These are phyloP conservation scores for Silene noctiflora DNA, from an alignment of 179 eudicot genomes.

Conservation along the genomic window DNA sequence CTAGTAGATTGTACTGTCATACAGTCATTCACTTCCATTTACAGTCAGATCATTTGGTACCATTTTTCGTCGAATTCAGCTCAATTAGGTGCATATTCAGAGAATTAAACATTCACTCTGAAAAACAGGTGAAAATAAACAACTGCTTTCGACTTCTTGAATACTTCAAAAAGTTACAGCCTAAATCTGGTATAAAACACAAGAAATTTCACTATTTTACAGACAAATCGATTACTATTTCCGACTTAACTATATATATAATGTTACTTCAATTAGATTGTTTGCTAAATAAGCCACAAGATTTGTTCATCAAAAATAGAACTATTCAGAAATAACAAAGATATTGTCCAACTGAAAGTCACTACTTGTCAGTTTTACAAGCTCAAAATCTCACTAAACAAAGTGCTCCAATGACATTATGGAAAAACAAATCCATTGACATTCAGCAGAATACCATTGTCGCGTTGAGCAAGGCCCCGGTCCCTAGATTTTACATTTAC, in stretches of 20 bases:
- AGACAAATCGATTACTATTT: neutral
- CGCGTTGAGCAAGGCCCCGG: neutral
- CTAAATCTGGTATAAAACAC: neutral
- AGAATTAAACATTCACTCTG: neutral
- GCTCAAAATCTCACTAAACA: too few species aligned
- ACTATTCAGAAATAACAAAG: neutral
- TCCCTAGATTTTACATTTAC: neutral
- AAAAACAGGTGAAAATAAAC: neutral
- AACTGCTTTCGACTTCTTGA: neutral
- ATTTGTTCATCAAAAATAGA: neutral
- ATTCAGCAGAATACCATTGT: too few species aligned
- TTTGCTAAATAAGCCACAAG: conserved; percentile 2
- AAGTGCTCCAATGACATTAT: too few species aligned
- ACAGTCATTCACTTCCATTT: too few species aligned
- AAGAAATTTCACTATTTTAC: neutral
- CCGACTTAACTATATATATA: neutral
- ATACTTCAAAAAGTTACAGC: too few species aligned
- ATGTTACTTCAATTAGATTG: neutral
- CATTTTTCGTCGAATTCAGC: neutral
- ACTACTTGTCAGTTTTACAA: too few species aligned
- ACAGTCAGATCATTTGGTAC: neutral
- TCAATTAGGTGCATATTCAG: neutral
- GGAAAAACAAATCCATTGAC: too few species aligned
- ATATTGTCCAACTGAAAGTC: too few species aligned
- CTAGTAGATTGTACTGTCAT: too few species aligned